Percentiles rank a stretch among this genome's conserved stretches.
These are phyloP conservation scores for Nephelium lappaceum DNA, from an alignment of 345 rosid species.

Conservation along the genomic window DNA sequence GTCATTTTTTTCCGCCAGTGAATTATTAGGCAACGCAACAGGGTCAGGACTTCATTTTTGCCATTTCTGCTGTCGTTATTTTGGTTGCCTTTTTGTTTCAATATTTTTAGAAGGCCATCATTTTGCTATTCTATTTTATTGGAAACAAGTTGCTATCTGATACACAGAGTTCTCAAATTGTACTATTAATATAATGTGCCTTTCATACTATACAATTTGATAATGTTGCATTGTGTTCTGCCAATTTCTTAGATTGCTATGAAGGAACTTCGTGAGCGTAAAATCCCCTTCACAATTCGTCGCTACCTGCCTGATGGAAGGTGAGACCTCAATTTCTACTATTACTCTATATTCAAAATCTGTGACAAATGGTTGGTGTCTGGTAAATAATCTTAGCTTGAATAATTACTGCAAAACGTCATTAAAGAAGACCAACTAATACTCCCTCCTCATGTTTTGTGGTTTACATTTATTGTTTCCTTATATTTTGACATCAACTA, in stretches of 20 bases:
- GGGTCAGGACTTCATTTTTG: neutral
- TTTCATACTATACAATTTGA: neutral
- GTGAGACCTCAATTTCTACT: slow-evolving; percentile 32
- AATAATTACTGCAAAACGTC: neutral
- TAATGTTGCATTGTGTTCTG: neutral
- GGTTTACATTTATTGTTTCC: neutral
- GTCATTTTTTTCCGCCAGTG: neutral
- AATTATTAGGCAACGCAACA: neutral
- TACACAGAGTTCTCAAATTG: neutral
- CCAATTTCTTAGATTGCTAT: slow-evolving; percentile 62
- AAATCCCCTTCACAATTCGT: slow-evolving; percentile 86
- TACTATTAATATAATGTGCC: neutral
- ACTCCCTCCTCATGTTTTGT: neutral
- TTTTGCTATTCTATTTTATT: neutral
- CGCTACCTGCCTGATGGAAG: slow-evolving; percentile 87
- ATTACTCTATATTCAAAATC: neutral
- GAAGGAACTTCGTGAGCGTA: slow-evolving; percentile 87
- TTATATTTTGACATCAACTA: neutral
- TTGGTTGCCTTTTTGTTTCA: neutral
- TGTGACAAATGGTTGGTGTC: neutral
- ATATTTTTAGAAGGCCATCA: neutral
- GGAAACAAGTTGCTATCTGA: neutral
- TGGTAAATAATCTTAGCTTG: slow-evolving; percentile 7
- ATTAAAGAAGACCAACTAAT: neutral
- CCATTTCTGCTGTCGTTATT: neutral